Conservation (phyloP, 768 basidiomycete genomes). For the Phylloporus scabripes region DNA sequence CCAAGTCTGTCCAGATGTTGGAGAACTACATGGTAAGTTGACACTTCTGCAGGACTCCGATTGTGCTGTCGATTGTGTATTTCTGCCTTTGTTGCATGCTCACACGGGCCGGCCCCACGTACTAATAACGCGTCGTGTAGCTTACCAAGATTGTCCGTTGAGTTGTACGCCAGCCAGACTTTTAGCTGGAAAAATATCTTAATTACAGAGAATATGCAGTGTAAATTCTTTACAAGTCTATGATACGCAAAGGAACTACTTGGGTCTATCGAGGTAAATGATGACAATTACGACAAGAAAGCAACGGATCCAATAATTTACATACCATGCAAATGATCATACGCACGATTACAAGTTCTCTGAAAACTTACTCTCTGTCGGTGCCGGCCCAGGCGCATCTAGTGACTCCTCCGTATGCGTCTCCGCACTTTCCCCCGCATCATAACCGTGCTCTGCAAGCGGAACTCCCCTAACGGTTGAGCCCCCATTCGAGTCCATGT, state of each 20-base stretch:
- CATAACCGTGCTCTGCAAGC: constrained; percentile 8
- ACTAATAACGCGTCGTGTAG: neutral
- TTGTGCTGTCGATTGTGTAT: neutral
- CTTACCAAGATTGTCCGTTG: neutral
- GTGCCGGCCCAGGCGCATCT: constrained; percentile 27
- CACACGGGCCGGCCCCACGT: neutral
- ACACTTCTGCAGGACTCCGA: neutral
- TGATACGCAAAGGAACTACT: neutral
- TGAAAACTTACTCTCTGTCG: constrained; percentile 29
- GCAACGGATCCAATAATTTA: neutral
- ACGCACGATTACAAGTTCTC: constrained; percentile 19
- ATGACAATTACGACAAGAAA: neutral
- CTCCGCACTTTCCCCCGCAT: constrained; percentile 4
- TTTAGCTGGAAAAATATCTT: neutral
- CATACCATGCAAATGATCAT: neutral
- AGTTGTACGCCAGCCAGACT: neutral
- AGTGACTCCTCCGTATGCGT: constrained; percentile 3
- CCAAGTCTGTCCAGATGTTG: neutral
- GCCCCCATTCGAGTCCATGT: constrained; percentile 6
- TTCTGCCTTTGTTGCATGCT: neutral
- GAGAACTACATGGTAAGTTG: neutral
- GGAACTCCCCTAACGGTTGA: constrained; percentile 9
- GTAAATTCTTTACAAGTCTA: neutral
- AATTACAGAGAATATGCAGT: neutral
- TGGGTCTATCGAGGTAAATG: neutral